These are phyloP conservation scores for Neolentinus lepideus DNA, from an alignment of 1,284 basidiomycete species.

Conservation along the genomic window DNA sequence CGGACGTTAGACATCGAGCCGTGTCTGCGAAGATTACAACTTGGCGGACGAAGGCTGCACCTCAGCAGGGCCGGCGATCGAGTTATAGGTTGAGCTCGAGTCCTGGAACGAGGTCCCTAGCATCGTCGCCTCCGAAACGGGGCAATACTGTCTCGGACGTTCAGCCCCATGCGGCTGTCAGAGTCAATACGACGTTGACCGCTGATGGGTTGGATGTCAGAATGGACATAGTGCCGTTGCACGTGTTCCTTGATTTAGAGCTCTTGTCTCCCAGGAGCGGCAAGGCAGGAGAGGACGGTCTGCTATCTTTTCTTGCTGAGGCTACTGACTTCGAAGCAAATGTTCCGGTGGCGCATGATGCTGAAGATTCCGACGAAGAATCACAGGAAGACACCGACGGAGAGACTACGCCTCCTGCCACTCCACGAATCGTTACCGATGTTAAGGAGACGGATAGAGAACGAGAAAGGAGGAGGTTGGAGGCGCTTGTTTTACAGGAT, in stretches of 20 bases:
- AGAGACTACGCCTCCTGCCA: slow-evolving; percentile 30
- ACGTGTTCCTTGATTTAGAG: slow-evolving; percentile 70
- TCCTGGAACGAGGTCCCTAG: slow-evolving; percentile 10
- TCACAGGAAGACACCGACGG: slow-evolving; percentile 12
- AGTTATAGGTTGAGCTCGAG: slow-evolving; percentile 6
- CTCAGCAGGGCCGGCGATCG: slow-evolving; percentile 1
- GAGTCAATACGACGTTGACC: slow-evolving; percentile 6
- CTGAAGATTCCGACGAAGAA: slow-evolving; percentile 13
- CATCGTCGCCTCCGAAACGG: neutral
- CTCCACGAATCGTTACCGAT: slow-evolving; percentile 15
- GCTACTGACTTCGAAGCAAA: neutral
- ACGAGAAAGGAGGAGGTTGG: slow-evolving; percentile 33
- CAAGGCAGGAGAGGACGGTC: slow-evolving; percentile 8
- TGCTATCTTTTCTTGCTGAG: neutral
- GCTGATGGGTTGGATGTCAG: slow-evolving; percentile 20
- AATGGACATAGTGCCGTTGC: slow-evolving; percentile 49
- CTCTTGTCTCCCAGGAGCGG: slow-evolving; percentile 28
- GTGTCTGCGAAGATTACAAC: neutral
- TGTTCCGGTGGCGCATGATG: slow-evolving; percentile 4
- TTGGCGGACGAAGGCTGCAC: neutral
- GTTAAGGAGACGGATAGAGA: slow-evolving; percentile 23
- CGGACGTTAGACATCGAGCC: slow-evolving; percentile 13
- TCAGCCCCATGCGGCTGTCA: neutral
- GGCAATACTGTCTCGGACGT: neutral
- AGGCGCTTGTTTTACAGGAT: slow-evolving; percentile 47